A percentile compares a stretch with the other conserved stretches of the same genome.
Conservation (phyloP, 2,329 filamentous ascomycete species). For the Ophiocordyceps camponoti-floridani region DNA sequence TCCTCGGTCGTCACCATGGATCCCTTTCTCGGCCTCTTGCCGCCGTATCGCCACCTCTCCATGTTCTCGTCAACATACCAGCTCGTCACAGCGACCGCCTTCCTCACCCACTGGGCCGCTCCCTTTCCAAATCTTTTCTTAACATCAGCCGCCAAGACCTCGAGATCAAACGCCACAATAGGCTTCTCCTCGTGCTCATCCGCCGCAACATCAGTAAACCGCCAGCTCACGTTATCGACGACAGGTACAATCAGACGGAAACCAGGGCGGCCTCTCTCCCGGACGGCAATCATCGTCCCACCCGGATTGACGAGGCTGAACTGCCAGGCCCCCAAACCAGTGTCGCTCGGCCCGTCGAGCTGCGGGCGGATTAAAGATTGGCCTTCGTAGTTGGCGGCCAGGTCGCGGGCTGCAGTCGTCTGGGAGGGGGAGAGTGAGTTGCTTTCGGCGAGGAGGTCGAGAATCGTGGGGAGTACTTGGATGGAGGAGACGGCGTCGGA, state of each 20-base stretch:
- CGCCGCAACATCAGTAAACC: slow-evolving; percentile 10
- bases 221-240: slow-evolving; percentile 10
- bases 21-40: not conserved
- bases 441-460: slow-evolving; percentile 15
- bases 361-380: slow-evolving; percentile 15
- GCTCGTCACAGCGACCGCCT: slow-evolving; percentile 12
- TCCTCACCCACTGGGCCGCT: slow-evolving; percentile 12
- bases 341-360: slow-evolving; percentile 3
- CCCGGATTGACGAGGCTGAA: slow-evolving; percentile 9
- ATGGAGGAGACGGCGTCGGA: slow-evolving; percentile 13
- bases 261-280: slow-evolving; percentile 5
- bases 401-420: slow-evolving; percentile 9
- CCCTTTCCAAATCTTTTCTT: slow-evolving; percentile 7
- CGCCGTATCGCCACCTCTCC: slow-evolving; percentile 12
- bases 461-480: slow-evolving; percentile 15
- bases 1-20: too few species aligned
- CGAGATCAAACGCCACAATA: slow-evolving; percentile 9
- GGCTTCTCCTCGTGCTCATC: slow-evolving; percentile 12
- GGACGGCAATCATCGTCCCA: slow-evolving; percentile 6
- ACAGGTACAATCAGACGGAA: slow-evolving; percentile 9
- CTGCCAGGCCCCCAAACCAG: slow-evolving; percentile 8
- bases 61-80: slow-evolving; percentile 17
- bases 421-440: slow-evolving; percentile 11
- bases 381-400: slow-evolving; percentile 15
- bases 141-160: slow-evolving; percentile 6